These are phyloP conservation scores for Claviceps lovelessii DNA, from an alignment of 2,329 filamentous ascomycete genomes.

Conservation along the genomic window DNA sequence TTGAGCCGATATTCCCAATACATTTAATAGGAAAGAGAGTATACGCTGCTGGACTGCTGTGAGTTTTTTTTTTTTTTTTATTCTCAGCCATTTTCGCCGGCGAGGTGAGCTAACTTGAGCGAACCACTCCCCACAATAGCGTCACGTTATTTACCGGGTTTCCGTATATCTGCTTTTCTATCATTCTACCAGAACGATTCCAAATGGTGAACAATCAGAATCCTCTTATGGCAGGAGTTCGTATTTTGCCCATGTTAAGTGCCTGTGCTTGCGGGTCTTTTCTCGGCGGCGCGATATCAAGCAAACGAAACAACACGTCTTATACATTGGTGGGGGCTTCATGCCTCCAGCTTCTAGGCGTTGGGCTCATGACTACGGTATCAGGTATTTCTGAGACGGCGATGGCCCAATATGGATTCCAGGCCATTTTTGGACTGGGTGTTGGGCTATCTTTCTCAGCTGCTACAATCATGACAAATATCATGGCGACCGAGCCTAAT, in stretches of 20 bases:
- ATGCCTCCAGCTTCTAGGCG: constrained; percentile 37
- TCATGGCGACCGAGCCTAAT: constrained; percentile 31
- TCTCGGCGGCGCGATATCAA: constrained; percentile 37
- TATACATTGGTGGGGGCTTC: constrained; percentile 35
- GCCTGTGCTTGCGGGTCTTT: constrained; percentile 43
- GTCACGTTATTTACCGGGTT: constrained; percentile 43
- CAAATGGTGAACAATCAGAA: constrained; percentile 42
- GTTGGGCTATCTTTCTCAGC: constrained; percentile 44
- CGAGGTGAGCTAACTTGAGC: not conserved
- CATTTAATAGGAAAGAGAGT: constrained; percentile 32
- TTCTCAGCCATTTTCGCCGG: not conserved
- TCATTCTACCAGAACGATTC: constrained; percentile 45
- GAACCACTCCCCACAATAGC: constrained; percentile 16
- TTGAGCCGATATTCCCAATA: constrained; percentile 43
- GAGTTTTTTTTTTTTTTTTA: constrained; percentile 13
- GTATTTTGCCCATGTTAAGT: constrained; percentile 44
- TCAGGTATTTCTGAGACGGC: constrained; percentile 17
- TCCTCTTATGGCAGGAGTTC: constrained; percentile 39
- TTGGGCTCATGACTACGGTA: constrained; percentile 34
- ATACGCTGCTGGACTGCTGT: constrained; percentile 37
- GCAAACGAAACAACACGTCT: constrained; percentile 38
- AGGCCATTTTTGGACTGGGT: constrained; percentile 43
- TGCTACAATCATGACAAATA: constrained; percentile 42
- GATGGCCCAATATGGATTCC: constrained; percentile 36
- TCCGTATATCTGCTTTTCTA: constrained; percentile 42